phyloP scores from a whole-genome alignment of 1,284 basidiomycete genomes.

The Austroboletus novae-zelandiae region DNA sequence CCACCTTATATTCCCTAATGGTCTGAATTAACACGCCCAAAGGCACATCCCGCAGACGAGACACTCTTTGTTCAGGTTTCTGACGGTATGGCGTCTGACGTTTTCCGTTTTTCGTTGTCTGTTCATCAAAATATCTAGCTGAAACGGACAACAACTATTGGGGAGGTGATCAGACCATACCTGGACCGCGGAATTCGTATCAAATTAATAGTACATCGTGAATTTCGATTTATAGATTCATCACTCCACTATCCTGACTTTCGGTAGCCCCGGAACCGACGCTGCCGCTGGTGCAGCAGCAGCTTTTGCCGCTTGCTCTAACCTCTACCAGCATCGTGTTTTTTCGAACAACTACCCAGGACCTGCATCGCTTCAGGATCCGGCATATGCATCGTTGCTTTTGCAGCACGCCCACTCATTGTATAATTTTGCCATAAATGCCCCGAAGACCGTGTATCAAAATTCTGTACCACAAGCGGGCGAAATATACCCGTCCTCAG shows the following conservation, averaged over 20 bases:
- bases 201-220: slow-evolving; percentile 67
- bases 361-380: slow-evolving; percentile 70
- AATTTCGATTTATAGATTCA: not conserved
- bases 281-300: slow-evolving; percentile 80
- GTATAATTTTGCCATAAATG: slow-evolving; percentile 70
- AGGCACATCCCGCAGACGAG: slow-evolving; percentile 78
- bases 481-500: slow-evolving; percentile 71
- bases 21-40: slow-evolving; percentile 1
- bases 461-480: slow-evolving; percentile 62
- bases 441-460: slow-evolving; percentile 60
- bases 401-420: slow-evolving; percentile 73
- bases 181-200: slow-evolving; percentile 70
- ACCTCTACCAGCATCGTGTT: slow-evolving; percentile 64
- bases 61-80: slow-evolving; percentile 82
- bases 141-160: slow-evolving; percentile 77
- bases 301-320: slow-evolving; percentile 83
- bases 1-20: not conserved
- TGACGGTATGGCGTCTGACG: slow-evolving; percentile 38
- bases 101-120: not conserved
- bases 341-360: slow-evolving; percentile 52
- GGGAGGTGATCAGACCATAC: slow-evolving; percentile 84
- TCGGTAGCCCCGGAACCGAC: slow-evolving; percentile 76
- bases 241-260: slow-evolving; percentile 11
- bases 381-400: slow-evolving; percentile 68
- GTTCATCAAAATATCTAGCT: slow-evolving; percentile 33